A percentile compares a stretch with the other conserved stretches of the same genome.
These are phyloP conservation scores for Strombidium stylifer DNA, from an alignment of 73 alveolate genomes.

Conservation along the genomic window DNA sequence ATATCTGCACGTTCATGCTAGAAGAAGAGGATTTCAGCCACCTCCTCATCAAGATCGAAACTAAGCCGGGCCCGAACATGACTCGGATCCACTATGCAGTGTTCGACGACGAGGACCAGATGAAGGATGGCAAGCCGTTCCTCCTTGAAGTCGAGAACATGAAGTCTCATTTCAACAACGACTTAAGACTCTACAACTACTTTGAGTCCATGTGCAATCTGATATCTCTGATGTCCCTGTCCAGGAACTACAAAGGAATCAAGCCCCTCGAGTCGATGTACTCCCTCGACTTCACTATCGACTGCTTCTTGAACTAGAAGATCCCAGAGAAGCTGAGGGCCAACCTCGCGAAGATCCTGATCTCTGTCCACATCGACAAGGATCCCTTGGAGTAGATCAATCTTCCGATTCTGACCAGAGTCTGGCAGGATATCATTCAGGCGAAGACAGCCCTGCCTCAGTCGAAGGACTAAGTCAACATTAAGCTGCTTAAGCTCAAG, in stretches of 20 bases:
- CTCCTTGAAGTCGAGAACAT: too few species aligned
- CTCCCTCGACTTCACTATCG: conserved; percentile 3
- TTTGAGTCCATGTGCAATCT: conserved; percentile 42
- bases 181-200: conserved; percentile 48
- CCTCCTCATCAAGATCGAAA: conserved; percentile 24
- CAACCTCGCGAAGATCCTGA: conserved; percentile 32
- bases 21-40: conserved; percentile 39
- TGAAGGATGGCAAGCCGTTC: too few species aligned
- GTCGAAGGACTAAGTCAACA: conserved; percentile 3
- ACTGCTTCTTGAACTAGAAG: neutral
- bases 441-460: conserved; percentile 16
- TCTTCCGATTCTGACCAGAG: conserved; percentile 39
- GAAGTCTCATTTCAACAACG: conserved; percentile 8
- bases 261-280: conserved; percentile 16
- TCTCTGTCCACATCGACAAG: conserved; percentile 44
- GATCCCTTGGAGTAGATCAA: conserved; percentile 46
- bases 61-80: too few species aligned
- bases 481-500: conserved; percentile 2
- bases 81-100: too few species aligned
- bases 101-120: too few species aligned
- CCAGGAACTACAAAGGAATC: conserved; percentile 35
- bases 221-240: conserved; percentile 27
- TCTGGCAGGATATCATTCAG: conserved; percentile 31
- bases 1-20: conserved; percentile 31
- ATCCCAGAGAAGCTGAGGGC: conserved; percentile 32